These are phyloP conservation scores for Sclerotinia nivalis DNA, from an alignment of 2,329 filamentous ascomycete genomes.

Conservation along the genomic window DNA sequence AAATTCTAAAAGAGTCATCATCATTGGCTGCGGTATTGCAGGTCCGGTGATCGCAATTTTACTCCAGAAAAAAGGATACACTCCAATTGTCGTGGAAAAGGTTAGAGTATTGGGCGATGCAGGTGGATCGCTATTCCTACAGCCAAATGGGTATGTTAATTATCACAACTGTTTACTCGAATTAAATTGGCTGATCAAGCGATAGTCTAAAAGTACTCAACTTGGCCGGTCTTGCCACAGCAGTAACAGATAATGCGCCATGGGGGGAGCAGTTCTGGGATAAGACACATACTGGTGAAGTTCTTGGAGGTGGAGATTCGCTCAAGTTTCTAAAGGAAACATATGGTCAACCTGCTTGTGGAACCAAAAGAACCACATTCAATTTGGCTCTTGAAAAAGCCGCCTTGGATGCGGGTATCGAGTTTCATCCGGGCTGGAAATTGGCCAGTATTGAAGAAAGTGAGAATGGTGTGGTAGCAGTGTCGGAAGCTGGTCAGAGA, in stretches of 20 bases:
- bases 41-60: constrained; percentile 27
- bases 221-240: neutral
- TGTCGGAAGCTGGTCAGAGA: constrained; percentile 17
- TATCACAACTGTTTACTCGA: neutral
- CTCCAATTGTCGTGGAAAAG: constrained; percentile 26
- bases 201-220: constrained; percentile 22
- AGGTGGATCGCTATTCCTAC: constrained; percentile 19
- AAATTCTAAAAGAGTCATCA: constrained; percentile 19
- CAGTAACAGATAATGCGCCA: constrained; percentile 8
- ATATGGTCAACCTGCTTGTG: constrained; percentile 25
- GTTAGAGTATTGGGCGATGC: constrained; percentile 19
- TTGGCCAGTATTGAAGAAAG: constrained; percentile 19
- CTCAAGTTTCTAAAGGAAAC: neutral
- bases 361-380: constrained; percentile 17
- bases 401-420: constrained; percentile 9
- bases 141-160: constrained; percentile 24
- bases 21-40: constrained; percentile 26
- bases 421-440: constrained; percentile 23
- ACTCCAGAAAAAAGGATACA: constrained; percentile 27
- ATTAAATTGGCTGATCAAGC: neutral
- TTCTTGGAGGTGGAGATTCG: constrained; percentile 7
- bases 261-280: neutral
- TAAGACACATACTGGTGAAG: constrained; percentile 3
- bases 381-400: constrained; percentile 21
- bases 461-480: constrained; percentile 9